phyloP scores from a whole-genome alignment of 225 moss, liverwort and hornwort species.

The Bryoerythrophyllum caledonicum region DNA sequence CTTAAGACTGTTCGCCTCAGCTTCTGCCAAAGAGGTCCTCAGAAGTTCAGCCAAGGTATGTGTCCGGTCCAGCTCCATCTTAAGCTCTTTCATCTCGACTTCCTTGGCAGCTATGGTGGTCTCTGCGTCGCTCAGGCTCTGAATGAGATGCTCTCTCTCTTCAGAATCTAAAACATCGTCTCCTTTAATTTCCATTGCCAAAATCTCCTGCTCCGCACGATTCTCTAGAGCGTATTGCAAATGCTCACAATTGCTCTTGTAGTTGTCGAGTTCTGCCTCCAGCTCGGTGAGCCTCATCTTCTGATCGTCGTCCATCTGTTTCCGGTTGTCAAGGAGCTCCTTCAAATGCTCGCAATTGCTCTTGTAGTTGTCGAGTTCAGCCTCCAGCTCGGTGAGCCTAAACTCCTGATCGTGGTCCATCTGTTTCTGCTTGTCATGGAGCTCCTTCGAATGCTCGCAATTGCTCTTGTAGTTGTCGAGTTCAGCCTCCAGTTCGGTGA shows the following conservation, averaged over 20 bases:
- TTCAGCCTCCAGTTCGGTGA: too few species aligned
- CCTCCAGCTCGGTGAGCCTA: too few species aligned
- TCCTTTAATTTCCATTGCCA: neutral
- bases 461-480: too few species aligned
- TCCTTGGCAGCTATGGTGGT: slow-evolving; percentile 28
- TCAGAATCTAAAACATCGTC: neutral
- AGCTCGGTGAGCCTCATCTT: slow-evolving; percentile 37
- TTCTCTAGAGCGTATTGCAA: slow-evolving; percentile 33
- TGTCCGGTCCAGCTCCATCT: slow-evolving; percentile 39
- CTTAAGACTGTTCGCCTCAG: slow-evolving; percentile 45
- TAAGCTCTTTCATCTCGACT: slow-evolving; percentile 44
- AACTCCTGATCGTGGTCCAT: too few species aligned
- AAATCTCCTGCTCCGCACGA: slow-evolving; percentile 24
- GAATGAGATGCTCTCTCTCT: slow-evolving; percentile 15
- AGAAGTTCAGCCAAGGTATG: slow-evolving; percentile 36
- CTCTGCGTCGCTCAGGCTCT: slow-evolving; percentile 35
- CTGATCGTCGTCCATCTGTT: slow-evolving; percentile 55
- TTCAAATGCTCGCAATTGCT: too few species aligned
- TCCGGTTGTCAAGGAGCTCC: slow-evolving; percentile 38
- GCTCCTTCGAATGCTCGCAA: too few species aligned
- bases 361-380: too few species aligned
- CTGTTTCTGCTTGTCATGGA: too few species aligned
- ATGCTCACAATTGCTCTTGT: slow-evolving; percentile 40
- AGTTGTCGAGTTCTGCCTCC: slow-evolving; percentile 52
- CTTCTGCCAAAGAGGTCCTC: slow-evolving; percentile 49